Evolutionary conservation across 2,329 filamentous ascomycete species (phyloP).

Genomic region (Myriosclerotinia curreyana): DNA sequence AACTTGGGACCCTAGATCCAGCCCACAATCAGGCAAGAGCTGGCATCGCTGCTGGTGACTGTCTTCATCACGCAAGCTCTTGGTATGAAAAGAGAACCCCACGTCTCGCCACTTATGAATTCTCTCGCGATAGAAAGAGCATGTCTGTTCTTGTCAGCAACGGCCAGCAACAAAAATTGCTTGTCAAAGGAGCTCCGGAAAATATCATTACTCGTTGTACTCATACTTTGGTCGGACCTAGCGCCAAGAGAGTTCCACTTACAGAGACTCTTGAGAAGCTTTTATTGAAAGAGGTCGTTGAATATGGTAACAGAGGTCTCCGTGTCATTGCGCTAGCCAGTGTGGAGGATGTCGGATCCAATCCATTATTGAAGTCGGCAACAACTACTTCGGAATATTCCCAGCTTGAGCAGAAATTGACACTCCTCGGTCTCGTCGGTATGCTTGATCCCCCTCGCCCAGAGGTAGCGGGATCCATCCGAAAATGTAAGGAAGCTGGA

Average conservation of each 20-base stretch:
- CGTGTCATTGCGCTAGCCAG: constrained; percentile 92
- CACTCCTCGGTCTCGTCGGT: constrained; percentile 85
- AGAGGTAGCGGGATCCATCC: constrained; percentile 82
- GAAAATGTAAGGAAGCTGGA: constrained; percentile 85
- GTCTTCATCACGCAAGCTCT: constrained; percentile 76
- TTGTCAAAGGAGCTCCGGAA: constrained; percentile 96
- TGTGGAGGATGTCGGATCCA: constrained; percentile 69
- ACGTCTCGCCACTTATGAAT: constrained; percentile 86
- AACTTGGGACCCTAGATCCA: constrained; percentile 70
- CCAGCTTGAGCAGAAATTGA: constrained; percentile 89
- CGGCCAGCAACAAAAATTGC: constrained; percentile 69
- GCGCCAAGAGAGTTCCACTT: constrained; percentile 74
- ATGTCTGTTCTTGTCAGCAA: constrained; percentile 91
- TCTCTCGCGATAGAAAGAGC: constrained; percentile 96
- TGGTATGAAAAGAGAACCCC: constrained; percentile 76
- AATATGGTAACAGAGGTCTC: constrained; percentile 88
- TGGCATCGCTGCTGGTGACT: constrained; percentile 51
- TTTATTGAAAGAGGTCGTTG: constrained; percentile 74
- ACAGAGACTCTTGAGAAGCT: constrained; percentile 66
- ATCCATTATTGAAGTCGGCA: constrained; percentile 68
- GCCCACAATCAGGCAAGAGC: constrained; percentile 50
- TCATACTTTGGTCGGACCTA: constrained; percentile 70
- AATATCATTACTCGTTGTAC: constrained; percentile 91
- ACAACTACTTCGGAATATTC: constrained; percentile 82
- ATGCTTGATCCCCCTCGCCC: constrained; percentile 97